These are phyloP conservation scores for Penstemon newberryi DNA, from an alignment of 257 asterid genomes.

Conservation along the genomic window DNA sequence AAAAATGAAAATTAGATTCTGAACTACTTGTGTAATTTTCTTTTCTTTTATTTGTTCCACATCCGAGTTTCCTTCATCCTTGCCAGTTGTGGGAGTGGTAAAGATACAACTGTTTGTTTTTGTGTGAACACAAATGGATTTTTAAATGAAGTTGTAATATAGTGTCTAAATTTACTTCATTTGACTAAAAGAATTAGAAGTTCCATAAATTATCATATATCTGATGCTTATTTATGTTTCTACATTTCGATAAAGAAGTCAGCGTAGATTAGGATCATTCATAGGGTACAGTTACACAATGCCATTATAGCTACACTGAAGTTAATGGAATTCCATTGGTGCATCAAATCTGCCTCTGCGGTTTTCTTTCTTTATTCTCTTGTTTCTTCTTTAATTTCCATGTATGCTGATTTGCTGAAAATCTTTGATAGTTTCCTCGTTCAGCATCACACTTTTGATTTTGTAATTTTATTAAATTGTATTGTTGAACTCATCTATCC, in stretches of 20 bases:
- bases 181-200: background rate
- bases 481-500: too few relatives aligned
- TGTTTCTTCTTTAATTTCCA: background rate
- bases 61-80: too few relatives aligned
- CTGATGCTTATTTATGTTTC: background rate
- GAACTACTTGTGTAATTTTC: too few relatives aligned
- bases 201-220: constrained; percentile 1
- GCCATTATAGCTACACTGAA: background rate
- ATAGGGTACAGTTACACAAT: background rate
- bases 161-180: background rate
- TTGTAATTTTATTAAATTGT: too few relatives aligned
- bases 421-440: too few relatives aligned
- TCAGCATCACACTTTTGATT: too few relatives aligned
- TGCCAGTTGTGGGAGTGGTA: too few relatives aligned
- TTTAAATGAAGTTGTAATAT: background rate
- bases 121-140: background rate
- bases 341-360: background rate
- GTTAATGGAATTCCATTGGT: background rate
- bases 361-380: too few relatives aligned
- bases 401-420: background rate
- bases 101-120: background rate
- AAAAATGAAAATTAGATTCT: too few relatives aligned
- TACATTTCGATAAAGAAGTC: background rate
- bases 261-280: constrained; percentile 8
- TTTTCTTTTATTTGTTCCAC: too few relatives aligned